These are phyloP conservation scores for Aureobasidium melanogenum DNA, from an alignment of 2,329 filamentous ascomycete species.

Conservation along the genomic window DNA sequence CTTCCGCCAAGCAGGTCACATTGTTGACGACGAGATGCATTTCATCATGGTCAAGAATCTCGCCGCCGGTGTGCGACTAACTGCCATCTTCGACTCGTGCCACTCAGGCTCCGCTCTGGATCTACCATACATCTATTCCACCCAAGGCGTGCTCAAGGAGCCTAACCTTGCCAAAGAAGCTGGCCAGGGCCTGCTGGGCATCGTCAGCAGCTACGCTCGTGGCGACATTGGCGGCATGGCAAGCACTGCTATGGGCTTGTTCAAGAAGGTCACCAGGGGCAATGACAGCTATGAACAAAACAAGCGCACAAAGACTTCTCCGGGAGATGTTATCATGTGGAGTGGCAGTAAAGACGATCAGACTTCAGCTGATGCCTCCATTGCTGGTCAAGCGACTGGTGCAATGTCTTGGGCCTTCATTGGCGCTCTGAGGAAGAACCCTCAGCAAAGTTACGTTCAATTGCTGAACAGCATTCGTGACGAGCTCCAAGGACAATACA, in stretches of 20 bases:
- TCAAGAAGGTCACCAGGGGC: constrained; percentile 79
- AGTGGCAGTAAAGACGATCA: constrained; percentile 93
- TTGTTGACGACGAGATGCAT: constrained; percentile 78
- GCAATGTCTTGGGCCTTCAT: constrained; percentile 99
- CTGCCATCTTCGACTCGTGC: constrained; percentile 74
- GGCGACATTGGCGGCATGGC: constrained; percentile 79
- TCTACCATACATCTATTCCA: constrained; percentile 71
- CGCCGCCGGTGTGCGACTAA: constrained; percentile 71
- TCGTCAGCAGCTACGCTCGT: constrained; percentile 69
- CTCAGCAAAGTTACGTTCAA: constrained; percentile 92
- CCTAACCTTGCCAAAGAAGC: constrained; percentile 75
- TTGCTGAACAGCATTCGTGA: constrained; percentile 92
- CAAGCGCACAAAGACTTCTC: constrained; percentile 80
- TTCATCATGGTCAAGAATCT: constrained; percentile 69
- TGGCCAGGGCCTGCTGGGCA: constrained; percentile 59
- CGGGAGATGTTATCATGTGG: constrained; percentile 97
- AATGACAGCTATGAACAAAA: constrained; percentile 72
- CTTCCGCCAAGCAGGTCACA: constrained; percentile 69
- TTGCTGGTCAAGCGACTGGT: constrained; percentile 80
- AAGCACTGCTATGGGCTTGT: constrained; percentile 67
- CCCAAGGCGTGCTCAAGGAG: constrained; percentile 71
- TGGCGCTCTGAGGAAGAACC: constrained; percentile 79
- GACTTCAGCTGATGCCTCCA: constrained; percentile 89
- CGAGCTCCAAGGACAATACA: constrained; percentile 76
- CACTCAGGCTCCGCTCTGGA: constrained; percentile 72